These are phyloP conservation scores for Speleostelium caveatum DNA, from an alignment of 78 protist species.

Conservation along the genomic window DNA sequence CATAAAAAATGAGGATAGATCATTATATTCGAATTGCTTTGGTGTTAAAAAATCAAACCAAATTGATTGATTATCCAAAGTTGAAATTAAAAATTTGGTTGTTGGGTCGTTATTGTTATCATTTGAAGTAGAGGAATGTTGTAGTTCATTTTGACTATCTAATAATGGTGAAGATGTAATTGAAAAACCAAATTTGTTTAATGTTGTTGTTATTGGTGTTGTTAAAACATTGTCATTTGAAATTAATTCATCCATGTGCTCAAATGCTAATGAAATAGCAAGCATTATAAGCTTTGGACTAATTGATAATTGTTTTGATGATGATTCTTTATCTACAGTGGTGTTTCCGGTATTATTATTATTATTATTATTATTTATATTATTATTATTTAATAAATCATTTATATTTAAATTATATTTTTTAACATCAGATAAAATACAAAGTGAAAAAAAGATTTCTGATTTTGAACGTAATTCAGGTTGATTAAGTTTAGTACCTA, in stretches of 20 bases:
- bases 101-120: conserved; percentile 3
- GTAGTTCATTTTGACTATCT: not conserved
- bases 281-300: conserved; percentile 50
- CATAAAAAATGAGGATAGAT: conserved; percentile 18
- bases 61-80: not conserved
- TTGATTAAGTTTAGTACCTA: conserved; percentile 23
- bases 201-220: too few species aligned
- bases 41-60: conserved; percentile 36
- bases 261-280: conserved; percentile 39
- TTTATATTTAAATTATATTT: conserved; percentile 32
- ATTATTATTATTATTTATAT: not conserved
- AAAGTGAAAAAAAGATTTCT: conserved; percentile 61
- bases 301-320: not conserved
- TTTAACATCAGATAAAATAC: conserved; percentile 65
- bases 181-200: not conserved
- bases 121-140: not conserved
- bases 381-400: not conserved
- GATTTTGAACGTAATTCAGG: conserved; percentile 40
- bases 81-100: conserved; percentile 42
- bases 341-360: not conserved
- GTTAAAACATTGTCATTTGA: not conserved
- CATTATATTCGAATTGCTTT: conserved; percentile 12
- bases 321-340: not conserved
- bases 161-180: not conserved
- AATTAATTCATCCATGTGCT: conserved; percentile 14